Evolutionary conservation across 257 asterid genomes (phyloP), one percentile per base, ranked within the genome.

Genomic region (Solanum bulbocastanum): DNA sequence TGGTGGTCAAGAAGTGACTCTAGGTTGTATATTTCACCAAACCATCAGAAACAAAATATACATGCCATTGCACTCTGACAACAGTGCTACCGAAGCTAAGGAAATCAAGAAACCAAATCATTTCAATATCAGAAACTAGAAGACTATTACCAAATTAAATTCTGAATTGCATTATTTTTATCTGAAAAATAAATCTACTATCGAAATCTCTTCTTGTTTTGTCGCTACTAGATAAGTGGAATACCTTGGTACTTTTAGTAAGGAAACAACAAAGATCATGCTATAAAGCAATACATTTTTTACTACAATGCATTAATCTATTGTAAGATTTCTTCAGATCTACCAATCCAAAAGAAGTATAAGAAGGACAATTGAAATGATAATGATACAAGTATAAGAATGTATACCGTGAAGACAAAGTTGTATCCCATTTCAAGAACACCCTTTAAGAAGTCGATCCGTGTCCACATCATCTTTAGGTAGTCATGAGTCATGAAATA

Each of bases 391-490:
- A 46, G 85, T 62, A 46, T 2, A 46, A 81, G 18, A 10, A 81
- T 30, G 69, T 18, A 20, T 49, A 93, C 96, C 89, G 94, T 91
- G 92, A 93, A 94, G 73, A 94, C 86, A 85, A 93, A 93, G 81
- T 87, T 91, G 87, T 87, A 93, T 87, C 96, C 95, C 84, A 83
- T 27, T 71, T 94, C 92, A 30, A 92, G 94, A 85, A 94, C 90
- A 18, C 33, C 35, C 12, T 82, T 87, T 3, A 93, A 90, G 78
- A 94, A 89, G 84, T 92, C 92, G 30, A 91, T 87, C 91, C 94
- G 89, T 85, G 91, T 89, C 94, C 95, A 94, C 95, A 94, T 91
- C 93, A 93, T 91, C 89, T 87, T 89, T 60, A 93, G 42, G 86
- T 93, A 93, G 66, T 60, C 88, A 22, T 83, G 87, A 10, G 89